Evolutionary conservation across 345 rosid species (phyloP), one percentile per base, ranked within the genome.

Genomic region (Pelargonium nanum): DNA sequence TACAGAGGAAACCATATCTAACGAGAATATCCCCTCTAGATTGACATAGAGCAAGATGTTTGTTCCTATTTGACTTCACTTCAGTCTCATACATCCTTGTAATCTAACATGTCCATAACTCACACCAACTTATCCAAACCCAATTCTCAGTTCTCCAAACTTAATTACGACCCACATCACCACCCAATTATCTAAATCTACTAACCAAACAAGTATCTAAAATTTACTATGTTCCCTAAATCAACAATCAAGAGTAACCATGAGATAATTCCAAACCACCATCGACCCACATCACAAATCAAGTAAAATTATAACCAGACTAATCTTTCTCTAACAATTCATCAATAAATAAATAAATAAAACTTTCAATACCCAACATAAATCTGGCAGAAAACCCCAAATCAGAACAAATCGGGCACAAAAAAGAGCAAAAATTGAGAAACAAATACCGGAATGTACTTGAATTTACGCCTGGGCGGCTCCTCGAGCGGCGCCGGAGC

Each of bases 381-480:
- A 53, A n/a, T 12, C 48, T 17, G 15, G 48, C 12, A 40, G 16
- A 40, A 40, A 40, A 40, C 9, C 15, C 9, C 48, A 6, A 17
- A 40, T 40, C 16, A 6, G 40, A 40, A 0, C 13, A 61, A 45
- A 23, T 55, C 48, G 40, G 25, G 22, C 20, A 26, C 17, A 67
- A 6, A 32, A 62, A 57, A 62, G 64, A 44, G 19, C 24, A 7
- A 22, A 16, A 62, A 32, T 20, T 15, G 10, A 28, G 1, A 1
- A 30, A 26, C 5, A 26, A 64, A 59, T 79, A 90, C 99, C 84
- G 97, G 99, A 55, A 90, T 77, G 75, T 89, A 90, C 76, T 82
- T 93, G 82, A 79, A 93, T 78, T 86, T 87, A 4, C 92, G 83
- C 58, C 82, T 74, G 0, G 92, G 99, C 51, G 79, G 97, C 65